phyloP scores from a whole-genome alignment of 192 early-diverging fungal genomes.

The Linderina pennispora region DNA sequence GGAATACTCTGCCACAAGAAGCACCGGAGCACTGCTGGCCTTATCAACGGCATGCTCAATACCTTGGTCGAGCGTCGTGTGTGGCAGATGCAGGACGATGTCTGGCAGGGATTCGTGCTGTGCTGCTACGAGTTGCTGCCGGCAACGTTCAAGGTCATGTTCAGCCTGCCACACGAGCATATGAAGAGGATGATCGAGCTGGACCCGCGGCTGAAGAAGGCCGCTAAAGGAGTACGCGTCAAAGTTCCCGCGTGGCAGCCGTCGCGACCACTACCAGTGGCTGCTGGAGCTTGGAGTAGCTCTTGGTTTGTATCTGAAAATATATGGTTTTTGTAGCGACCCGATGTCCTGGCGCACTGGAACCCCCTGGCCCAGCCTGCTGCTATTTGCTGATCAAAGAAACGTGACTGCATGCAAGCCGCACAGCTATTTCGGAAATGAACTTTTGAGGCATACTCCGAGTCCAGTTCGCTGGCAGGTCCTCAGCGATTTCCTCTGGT shows the following conservation, averaged over 20 bases:
- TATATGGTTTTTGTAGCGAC: too few species aligned
- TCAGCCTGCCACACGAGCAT: constrained; percentile 16
- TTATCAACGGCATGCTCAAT: constrained; percentile 4
- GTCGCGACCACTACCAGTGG: constrained; percentile 24
- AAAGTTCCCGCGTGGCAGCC: constrained; percentile 12
- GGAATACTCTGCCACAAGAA: constrained; percentile 15
- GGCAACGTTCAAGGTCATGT: constrained; percentile 24
- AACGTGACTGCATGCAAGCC: too few species aligned
- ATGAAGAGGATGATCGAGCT: constrained; percentile 17
- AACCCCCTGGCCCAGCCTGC: too few species aligned
- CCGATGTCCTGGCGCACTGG: too few species aligned
- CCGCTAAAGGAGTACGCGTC: too few species aligned
- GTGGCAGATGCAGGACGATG: constrained; percentile 20
- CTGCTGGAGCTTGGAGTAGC: too few species aligned
- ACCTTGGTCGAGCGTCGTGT: constrained; percentile 32
- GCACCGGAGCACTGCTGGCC: constrained; percentile 15
- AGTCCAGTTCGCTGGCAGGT: too few species aligned
- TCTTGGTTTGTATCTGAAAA: too few species aligned
- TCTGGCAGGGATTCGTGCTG: constrained; percentile 14
- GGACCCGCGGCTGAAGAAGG: constrained; percentile 4
- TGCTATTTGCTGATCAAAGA: too few species aligned
- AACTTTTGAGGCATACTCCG: too few species aligned
- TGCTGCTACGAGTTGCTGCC: constrained; percentile 21
- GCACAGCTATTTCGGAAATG: too few species aligned
- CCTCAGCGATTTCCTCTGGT: too few species aligned